Evolutionary conservation across 148 eudicot species (phyloP), one percentile per base, ranked within the genome.

Genomic region (Tetragonia tetragonoides): DNA sequence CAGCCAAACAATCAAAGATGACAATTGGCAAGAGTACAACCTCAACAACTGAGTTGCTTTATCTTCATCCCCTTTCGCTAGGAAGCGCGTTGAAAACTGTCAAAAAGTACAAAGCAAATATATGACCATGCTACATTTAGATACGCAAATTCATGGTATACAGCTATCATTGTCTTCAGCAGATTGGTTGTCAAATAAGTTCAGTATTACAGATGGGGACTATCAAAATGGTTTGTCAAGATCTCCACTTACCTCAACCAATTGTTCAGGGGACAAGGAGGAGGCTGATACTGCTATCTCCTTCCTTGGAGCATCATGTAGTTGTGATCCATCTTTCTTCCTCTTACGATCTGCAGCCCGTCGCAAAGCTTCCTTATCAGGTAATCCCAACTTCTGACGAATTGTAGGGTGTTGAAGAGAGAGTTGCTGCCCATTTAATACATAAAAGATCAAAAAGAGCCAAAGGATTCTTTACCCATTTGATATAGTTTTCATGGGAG

Each of bases 301-400:
- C 81, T 79, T 80, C 23, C 40, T 83, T 67, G 78, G 77, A 70
- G 80, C 73, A 82, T 82, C 76, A 23, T 54, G 39, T 68, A 54
- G 82, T 70, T 57, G 60, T 79, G 70, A 66, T 70, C 42, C 83
- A 59, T 64, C 60, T 66, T 46, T 57, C 74, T 57, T 81, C 54
- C 63, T 81, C 74, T 77, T 85, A 83, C 44, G 42, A 63, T 75
- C 70, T 66, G 73, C 68, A 75, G 84, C 73, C 72, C 37, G 66
- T 39, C 28, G 63, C 46, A 77, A 47, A 75, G 79, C 85, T 53
- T 59, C 53, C 68, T 66, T 79, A 40, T 54, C 78, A 53, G 89
- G 89, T 81, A 95, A 84, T 62, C 98, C 98, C 77, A 95, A 77
- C 75, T 79, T 83, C 68, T 82, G 69, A 56, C 90, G 91, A 79